Conservation (phyloP, 495 filamentous ascomycete genomes). For the Trypethelium eluteriae region DNA sequence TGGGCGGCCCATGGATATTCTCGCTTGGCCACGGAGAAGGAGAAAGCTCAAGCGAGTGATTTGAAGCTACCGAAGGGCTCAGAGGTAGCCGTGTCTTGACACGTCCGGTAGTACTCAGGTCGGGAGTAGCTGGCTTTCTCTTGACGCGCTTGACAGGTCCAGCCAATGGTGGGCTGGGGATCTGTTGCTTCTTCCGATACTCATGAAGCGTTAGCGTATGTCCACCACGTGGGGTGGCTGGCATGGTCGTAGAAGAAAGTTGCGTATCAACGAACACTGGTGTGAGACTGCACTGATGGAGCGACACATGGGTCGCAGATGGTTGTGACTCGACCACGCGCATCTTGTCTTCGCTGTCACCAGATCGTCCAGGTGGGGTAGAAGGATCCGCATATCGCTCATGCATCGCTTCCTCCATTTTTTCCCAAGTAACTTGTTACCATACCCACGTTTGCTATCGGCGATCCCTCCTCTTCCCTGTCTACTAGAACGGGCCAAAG, state of each 20-base stretch:
- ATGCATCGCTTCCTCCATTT: not conserved
- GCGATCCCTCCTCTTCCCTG: not conserved
- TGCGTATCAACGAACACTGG: constrained; percentile 8
- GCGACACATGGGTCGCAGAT: not conserved
- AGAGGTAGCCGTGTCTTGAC: constrained; percentile 13
- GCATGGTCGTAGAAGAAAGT: not conserved
- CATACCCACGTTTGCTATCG: not conserved
- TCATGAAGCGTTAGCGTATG: constrained; percentile 28
- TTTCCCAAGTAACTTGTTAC: not conserved
- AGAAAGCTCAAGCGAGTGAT: not conserved
- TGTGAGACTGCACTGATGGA: constrained; percentile 8
- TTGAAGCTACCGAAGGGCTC: not conserved
- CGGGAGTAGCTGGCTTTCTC: constrained; percentile 26
- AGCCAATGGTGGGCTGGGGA: constrained; percentile 22
- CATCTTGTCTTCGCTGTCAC: not conserved
- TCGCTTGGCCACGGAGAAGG: constrained; percentile 6
- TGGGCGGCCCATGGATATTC: not conserved
- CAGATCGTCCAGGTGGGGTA: not conserved
- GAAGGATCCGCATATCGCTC: not conserved
- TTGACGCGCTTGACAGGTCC: constrained; percentile 21
- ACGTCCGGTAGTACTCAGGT: constrained; percentile 25
- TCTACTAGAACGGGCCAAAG: not conserved
- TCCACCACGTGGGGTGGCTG: constrained; percentile 11
- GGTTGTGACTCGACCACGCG: not conserved
- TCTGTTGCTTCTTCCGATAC: constrained; percentile 30